Conservation (phyloP, 305 asterid genomes). For the Andrographis paniculata region DNA sequence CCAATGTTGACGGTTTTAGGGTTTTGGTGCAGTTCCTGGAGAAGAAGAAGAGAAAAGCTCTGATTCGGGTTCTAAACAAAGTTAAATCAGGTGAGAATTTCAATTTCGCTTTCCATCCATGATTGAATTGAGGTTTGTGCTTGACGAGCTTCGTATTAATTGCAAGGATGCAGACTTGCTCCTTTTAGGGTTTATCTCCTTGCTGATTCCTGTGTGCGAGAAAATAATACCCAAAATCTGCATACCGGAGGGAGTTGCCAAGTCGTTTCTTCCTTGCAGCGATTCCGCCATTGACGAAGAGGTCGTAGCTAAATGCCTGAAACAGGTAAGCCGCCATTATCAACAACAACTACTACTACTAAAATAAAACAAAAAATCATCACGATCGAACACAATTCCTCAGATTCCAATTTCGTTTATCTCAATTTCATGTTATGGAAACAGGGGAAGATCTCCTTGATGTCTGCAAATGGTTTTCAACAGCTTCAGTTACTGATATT, state of each 20-base stretch:
- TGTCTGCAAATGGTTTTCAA: constrained; percentile 53
- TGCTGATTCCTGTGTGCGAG: constrained; percentile 44
- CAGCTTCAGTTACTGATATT: constrained; percentile 71
- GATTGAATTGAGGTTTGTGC: neutral
- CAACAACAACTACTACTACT: neutral
- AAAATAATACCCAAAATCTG: constrained; percentile 48
- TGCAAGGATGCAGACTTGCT: constrained; percentile 39
- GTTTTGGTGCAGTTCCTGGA: constrained; percentile 38
- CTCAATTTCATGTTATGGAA: constrained; percentile 12
- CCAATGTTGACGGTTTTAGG: too few relatives aligned
- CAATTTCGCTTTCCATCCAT: neutral
- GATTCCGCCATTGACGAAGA: constrained; percentile 22
- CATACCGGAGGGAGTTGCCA: constrained; percentile 31
- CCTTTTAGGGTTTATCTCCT: constrained; percentile 74
- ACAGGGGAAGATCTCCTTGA: constrained; percentile 60
- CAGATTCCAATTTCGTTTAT: neutral
- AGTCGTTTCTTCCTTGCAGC: constrained; percentile 61
- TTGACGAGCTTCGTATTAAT: neutral
- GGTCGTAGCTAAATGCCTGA: constrained; percentile 42
- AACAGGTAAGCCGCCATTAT: constrained; percentile 24
- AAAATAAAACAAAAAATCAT: too few relatives aligned
- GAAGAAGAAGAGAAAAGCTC: constrained; percentile 43
- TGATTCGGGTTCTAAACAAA: constrained; percentile 54
- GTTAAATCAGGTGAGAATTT: constrained; percentile 46
- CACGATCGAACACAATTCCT: too few relatives aligned